phyloP scores from a whole-genome alignment of 1,284 basidiomycete genomes.

The Papiliotrema fonsecae region DNA sequence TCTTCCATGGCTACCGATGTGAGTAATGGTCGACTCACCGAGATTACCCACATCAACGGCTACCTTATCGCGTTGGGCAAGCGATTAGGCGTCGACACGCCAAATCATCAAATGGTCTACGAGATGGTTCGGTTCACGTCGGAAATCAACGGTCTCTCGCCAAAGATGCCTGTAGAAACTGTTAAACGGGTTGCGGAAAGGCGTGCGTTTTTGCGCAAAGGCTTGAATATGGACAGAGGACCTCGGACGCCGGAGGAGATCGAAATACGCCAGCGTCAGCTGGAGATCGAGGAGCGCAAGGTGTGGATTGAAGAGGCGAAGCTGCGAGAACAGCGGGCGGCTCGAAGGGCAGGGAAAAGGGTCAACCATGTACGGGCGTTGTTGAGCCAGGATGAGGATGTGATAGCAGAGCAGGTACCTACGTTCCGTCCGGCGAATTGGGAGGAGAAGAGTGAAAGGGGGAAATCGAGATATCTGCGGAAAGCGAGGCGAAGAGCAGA shows the following conservation, averaged over 20 bases:
- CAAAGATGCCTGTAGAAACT: too few species aligned
- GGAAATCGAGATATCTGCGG: too few species aligned
- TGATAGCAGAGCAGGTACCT: too few species aligned
- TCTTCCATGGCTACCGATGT: conserved; percentile 77
- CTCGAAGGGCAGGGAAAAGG: not conserved
- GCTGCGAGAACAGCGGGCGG: not conserved
- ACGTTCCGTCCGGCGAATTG: too few species aligned
- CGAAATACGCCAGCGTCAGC: not conserved
- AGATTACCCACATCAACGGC: conserved; percentile 82
- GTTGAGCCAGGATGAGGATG: too few species aligned
- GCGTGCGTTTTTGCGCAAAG: not conserved
- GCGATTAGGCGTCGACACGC: conserved; percentile 59
- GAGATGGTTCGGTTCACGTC: conserved; percentile 59
- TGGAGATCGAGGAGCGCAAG: not conserved
- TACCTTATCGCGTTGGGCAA: conserved; percentile 67
- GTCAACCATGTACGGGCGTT: too few species aligned
- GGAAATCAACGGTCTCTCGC: conserved; percentile 20
- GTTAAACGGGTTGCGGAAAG: not conserved
- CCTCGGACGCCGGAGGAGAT: not conserved
- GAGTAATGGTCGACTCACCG: conserved; percentile 58
- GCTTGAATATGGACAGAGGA: not conserved
- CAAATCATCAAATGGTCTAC: conserved; percentile 59
- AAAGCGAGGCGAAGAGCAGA: too few species aligned
- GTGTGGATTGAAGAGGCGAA: not conserved
- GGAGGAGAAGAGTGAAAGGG: too few species aligned